Evolutionary conservation across 495 filamentous ascomycete species (phyloP), one percentile per base, ranked within the genome.

Genomic region (Lindgomyces ingoldianus): DNA sequence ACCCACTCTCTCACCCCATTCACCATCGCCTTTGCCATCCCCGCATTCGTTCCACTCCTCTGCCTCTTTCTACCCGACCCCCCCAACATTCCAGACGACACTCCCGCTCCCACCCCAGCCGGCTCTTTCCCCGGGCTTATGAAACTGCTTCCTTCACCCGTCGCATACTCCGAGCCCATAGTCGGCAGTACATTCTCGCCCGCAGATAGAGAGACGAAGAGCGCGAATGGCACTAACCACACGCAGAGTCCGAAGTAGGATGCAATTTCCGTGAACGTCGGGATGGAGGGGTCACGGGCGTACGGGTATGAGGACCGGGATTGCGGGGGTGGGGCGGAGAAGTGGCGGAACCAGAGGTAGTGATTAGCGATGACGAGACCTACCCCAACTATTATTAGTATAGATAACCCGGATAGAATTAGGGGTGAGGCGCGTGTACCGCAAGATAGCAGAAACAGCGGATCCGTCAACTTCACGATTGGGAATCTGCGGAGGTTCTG

Each of bases 161-260:
- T 88, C 6, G 81, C 84, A 73, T 87, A 87, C 62, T 87, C 84
- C 4, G 79, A 82, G 19, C 86, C 85, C 81, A 96, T 97, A 48
- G 86, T 93, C 1, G 94, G 94, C 61, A 98, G 78, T 11, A 98
- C 89, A 74, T 98, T 97, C 67, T 98, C 94, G 46, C 91, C 89
- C 1, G 94, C 95, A 18, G 89, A 93, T 18, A 98, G 78, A 56
- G 88, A 91, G 27, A 98, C 93, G 71, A 98, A 98, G 36, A 98
- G 82, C 25, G 93, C 87, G 75, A 98, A 98, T 0, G 94, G 94
- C 1, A 97, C 89, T 12, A 98, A 82, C 94, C 94, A 98, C 14
- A 98, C 91, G 73, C 91, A 96, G 9, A 98, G 80, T 3, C 94
- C 94, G 71, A 98, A 98, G 74, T 93, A 98, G 0, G 91, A 93